A percentile compares a stretch with the other conserved stretches of the same genome.
These are phyloP conservation scores for Phenoliferia sp. DNA, from an alignment of 1,284 basidiomycete species.

Conservation along the genomic window DNA sequence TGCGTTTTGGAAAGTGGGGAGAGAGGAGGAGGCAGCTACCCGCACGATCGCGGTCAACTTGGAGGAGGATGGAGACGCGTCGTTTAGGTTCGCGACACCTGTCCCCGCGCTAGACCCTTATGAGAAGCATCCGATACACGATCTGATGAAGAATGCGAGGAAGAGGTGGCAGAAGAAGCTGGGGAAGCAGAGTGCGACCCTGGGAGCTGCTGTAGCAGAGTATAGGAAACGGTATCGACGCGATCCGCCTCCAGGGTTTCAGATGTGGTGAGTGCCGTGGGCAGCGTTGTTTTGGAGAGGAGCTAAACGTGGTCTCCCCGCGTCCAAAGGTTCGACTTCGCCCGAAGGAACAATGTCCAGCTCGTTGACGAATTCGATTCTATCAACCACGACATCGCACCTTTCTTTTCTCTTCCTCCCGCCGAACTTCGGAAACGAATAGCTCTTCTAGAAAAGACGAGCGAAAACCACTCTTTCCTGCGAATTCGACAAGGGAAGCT, in stretches of 20 bases:
- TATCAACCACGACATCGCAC: conserved; percentile 29
- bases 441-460: not conserved
- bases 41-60: too few species aligned
- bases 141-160: conserved; percentile 18
- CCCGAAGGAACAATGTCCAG: conserved; percentile 29
- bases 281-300: not conserved
- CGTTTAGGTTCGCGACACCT: not conserved
- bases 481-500: not conserved
- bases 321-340: conserved; percentile 30
- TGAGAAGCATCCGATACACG: conserved; percentile 18
- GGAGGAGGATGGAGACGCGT: too few species aligned
- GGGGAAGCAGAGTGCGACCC: conserved; percentile 23
- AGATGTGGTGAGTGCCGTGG: conserved; percentile 24
- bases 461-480: not conserved
- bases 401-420: conserved; percentile 29
- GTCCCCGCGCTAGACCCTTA: not conserved
- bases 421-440: conserved; percentile 3
- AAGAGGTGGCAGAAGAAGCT: conserved; percentile 20
- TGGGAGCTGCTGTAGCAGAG: conserved; percentile 32
- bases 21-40: too few species aligned
- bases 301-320: not conserved
- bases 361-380: conserved; percentile 39
- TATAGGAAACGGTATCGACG: conserved; percentile 31
- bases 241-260: conserved; percentile 34
- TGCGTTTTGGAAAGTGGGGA: too few species aligned